Evolutionary conservation across 345 rosid species (phyloP).

Genomic region (Lepidium africanum): DNA sequence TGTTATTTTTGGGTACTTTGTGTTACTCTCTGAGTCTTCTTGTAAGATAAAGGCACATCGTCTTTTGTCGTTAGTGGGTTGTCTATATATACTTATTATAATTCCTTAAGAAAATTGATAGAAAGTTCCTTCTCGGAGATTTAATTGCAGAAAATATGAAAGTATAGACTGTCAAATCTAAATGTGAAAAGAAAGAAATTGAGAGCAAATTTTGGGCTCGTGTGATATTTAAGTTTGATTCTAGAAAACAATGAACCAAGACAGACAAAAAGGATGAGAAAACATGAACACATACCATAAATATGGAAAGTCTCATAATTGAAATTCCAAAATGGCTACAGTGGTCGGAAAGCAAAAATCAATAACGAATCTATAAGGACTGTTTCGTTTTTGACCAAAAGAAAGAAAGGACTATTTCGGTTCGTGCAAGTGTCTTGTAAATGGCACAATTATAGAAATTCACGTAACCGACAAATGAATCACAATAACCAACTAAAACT

Average conservation of each 20-base stretch:
- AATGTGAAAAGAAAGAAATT: background rate
- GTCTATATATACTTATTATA: background rate
- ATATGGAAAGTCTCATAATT: background rate
- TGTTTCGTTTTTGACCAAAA: background rate
- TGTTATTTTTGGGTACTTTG: background rate
- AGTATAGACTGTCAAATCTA: background rate
- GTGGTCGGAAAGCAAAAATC: background rate
- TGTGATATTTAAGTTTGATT: background rate
- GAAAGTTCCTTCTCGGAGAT: background rate
- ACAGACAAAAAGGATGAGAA: background rate
- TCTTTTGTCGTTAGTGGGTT: background rate
- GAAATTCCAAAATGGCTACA: background rate
- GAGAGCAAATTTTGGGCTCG: background rate
- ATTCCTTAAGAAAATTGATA: background rate
- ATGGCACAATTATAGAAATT: background rate
- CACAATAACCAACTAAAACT: background rate
- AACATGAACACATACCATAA: background rate
- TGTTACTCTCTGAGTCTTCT: background rate
- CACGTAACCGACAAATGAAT: background rate
- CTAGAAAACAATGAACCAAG: background rate
- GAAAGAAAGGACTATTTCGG: no score
- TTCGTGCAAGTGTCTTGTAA: background rate
- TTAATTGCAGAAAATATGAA: background rate
- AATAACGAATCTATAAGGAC: background rate
- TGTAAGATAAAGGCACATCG: constrained; percentile 6